Conservation (phyloP, 169 alveolate genomes). For the Babesia caballi region DNA sequence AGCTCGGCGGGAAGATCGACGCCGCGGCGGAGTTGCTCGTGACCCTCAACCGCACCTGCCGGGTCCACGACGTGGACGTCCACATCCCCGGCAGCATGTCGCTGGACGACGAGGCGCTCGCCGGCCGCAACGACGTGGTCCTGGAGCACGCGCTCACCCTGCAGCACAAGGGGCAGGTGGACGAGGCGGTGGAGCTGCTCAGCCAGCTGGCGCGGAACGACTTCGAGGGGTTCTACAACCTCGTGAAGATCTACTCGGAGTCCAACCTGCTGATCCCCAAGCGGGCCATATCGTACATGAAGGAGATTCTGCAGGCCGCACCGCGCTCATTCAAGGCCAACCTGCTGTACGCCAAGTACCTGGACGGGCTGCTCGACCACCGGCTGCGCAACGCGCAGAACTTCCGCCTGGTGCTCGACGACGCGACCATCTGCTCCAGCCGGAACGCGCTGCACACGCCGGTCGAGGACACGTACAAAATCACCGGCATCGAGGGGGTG, state of each 20-base stretch:
- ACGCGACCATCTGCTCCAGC: slow-evolving; percentile 22
- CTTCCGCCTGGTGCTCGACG: slow-evolving; percentile 25
- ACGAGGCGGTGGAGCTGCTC: slow-evolving; percentile 23
- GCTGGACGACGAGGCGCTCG: slow-evolving; percentile 6
- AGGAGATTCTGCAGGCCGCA: slow-evolving; percentile 22
- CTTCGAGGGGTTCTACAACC: slow-evolving; percentile 48
- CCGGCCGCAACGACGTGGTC: slow-evolving; percentile 24
- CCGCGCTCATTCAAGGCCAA: slow-evolving; percentile 52
- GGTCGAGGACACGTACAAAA: slow-evolving; percentile 15
- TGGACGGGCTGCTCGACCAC: slow-evolving; percentile 37
- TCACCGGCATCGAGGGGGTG: slow-evolving; percentile 41
- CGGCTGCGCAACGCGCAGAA: slow-evolving; percentile 37
- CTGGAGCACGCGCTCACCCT: slow-evolving; percentile 40
- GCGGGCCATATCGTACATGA: slow-evolving; percentile 39
- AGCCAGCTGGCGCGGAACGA: slow-evolving; percentile 8
- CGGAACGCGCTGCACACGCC: neutral
- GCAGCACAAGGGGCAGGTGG: slow-evolving; percentile 38
- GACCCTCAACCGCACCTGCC: slow-evolving; percentile 31
- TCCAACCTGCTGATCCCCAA: slow-evolving; percentile 47
- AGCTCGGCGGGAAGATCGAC: slow-evolving; percentile 20
- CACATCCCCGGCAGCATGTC: slow-evolving; percentile 43
- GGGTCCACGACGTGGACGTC: slow-evolving; percentile 12
- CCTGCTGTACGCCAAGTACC: slow-evolving; percentile 44
- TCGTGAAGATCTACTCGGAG: slow-evolving; percentile 45
- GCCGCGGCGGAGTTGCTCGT: slow-evolving; percentile 34